Base-by-base conservation (phyloP, 2,329 filamentous ascomycete genomes). In the Monilinia fructigena region DNA sequence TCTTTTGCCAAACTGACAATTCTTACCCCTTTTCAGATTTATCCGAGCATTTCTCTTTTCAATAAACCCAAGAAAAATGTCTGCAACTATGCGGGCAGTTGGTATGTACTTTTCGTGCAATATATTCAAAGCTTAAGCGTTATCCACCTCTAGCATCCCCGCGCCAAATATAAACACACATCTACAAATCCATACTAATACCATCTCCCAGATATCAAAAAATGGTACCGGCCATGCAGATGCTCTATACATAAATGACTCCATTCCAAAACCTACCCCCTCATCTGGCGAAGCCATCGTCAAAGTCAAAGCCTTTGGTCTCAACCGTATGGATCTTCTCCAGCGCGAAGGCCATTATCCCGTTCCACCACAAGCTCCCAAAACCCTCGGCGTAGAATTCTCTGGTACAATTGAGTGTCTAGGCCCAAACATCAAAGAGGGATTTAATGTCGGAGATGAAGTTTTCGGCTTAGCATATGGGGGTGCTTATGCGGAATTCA, bases 401-500 rank as follows among this genome's bases (percentile, higher is more conserved):
- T 89, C 85, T 72, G 91, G 91, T 61, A 82, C 79, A 4, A 83
- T 94, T 69, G 86, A 86, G 72, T 80, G 82, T 28, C 76, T 92
- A 28, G 77, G 74, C 7, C 55, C 79, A 6, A 77, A 75, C 53
- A 74, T 82, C 65, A 81, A 86, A 71, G 78, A 80, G 59, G 79
- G 79, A 0, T 93, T 96, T 78, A 85, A 86, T 65, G 78, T 81
- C 50, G 92, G 92, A 53, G 92, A 96, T 75, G 89, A 89, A 71
- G 93, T 97, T 7, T 94, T 98, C 76, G 93, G 94, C 0, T 82
- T 97, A 18, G 91, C 92, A 4, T 96, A 97, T 79, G 93, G 94
- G 70, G 93, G 89, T 66, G 93, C 93, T 0, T 96, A 97, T 77
- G 93, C 93, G 38, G 91, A 96, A 80, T 94, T 89, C 79, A 86